These are phyloP conservation scores for Daldinia grandis DNA, from an alignment of 495 filamentous ascomycete species.

Conservation along the genomic window DNA sequence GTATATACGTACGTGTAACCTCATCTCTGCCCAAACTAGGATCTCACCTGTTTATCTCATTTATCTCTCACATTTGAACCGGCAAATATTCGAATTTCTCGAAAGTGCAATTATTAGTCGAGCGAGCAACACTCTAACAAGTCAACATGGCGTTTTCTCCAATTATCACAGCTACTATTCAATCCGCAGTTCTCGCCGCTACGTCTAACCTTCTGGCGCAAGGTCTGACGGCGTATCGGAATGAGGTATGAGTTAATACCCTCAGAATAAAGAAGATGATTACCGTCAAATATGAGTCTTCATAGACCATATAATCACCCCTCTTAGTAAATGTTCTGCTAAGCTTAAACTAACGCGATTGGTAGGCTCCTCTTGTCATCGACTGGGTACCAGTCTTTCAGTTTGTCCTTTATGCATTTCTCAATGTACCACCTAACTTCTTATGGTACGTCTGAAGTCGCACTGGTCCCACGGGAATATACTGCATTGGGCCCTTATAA, in stretches of 20 bases:
- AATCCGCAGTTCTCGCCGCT: conserved; percentile 73
- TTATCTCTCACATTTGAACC: not conserved
- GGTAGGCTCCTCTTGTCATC: conserved; percentile 62
- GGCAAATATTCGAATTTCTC: not conserved
- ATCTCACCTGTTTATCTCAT: not conserved
- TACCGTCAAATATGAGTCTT: not conserved
- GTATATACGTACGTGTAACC: not conserved
- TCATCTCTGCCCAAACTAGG: not conserved
- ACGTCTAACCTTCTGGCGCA: conserved; percentile 88
- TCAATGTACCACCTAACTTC: conserved; percentile 87
- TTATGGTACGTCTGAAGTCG: conserved; percentile 70
- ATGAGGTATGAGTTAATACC: conserved; percentile 58
- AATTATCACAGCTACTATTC: conserved; percentile 71
- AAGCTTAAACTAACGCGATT: conserved; percentile 13
- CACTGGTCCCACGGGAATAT: not conserved
- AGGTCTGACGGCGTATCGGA: conserved; percentile 71
- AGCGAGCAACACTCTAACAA: not conserved
- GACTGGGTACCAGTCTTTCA: conserved; percentile 73
- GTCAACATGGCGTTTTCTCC: conserved; percentile 56
- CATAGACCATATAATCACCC: not conserved
- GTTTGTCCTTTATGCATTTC: conserved; percentile 76
- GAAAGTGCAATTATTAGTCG: not conserved
- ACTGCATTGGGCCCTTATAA: conserved; percentile 17
- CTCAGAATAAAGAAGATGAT: not conserved
- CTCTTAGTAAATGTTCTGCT: not conserved